Conservation (phyloP, 306 rosid genomes). For the Acmispon strigosus region DNA sequence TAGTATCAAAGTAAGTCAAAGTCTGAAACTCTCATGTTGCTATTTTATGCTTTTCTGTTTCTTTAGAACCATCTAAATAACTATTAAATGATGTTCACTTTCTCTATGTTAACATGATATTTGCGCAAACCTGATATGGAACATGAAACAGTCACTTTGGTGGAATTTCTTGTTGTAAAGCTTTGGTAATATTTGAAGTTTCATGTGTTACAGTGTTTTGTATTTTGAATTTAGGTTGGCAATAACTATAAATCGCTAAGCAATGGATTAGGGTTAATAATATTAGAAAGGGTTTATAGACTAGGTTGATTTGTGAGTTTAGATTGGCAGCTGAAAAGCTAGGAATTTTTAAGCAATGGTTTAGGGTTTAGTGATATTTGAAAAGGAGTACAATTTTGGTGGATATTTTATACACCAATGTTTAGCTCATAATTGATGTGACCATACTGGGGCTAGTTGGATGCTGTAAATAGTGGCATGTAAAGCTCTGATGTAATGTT, state of each 20-base stretch:
- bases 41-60: conserved; percentile 12
- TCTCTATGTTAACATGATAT: conserved; percentile 7
- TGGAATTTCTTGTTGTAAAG: conserved; percentile 15
- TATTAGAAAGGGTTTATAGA: neutral
- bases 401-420: neutral
- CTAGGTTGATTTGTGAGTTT: conserved; percentile 11
- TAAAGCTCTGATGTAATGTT: conserved; percentile 9
- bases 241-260: neutral
- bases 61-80: neutral
- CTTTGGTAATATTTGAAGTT: conserved; percentile 3
- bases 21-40: neutral
- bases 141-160: conserved; percentile 8
- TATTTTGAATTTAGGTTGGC: neutral
- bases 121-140: conserved; percentile 1
- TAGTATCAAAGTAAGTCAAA: conserved; percentile 58
- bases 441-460: conserved; percentile 7
- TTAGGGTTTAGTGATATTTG: conserved; percentile 3
- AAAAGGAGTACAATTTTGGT: neutral
- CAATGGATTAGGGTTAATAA: neutral
- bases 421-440: neutral
- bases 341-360: neutral
- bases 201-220: neutral
- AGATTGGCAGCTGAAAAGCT: neutral
- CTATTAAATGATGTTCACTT: conserved; percentile 6
- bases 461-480: conserved; percentile 4